Evolutionary conservation across 306 rosid species (phyloP).

Genomic region (Rosa multiflora): DNA sequence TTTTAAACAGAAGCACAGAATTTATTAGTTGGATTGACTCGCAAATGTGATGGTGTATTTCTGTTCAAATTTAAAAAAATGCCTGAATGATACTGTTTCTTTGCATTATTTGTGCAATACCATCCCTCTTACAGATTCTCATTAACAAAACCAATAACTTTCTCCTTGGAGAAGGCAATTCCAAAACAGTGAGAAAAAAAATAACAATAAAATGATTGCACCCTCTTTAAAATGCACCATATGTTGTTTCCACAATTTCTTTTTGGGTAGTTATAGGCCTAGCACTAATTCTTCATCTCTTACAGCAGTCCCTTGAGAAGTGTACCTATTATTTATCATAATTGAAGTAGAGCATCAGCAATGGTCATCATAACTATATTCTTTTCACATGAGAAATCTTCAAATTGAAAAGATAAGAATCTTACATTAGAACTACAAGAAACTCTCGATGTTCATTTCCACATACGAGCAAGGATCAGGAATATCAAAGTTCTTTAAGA

Average conservation of each 20-base stretch:
- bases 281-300: conserved; percentile 1
- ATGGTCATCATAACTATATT: background rate
- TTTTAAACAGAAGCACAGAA: background rate
- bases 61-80: background rate
- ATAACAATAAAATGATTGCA: background rate
- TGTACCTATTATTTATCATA: background rate
- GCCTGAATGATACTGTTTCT: too few species aligned
- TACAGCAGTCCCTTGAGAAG: background rate
- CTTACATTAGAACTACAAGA: conserved; percentile 57
- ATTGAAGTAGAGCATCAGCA: background rate
- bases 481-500: conserved; percentile 77
- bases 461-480: conserved; percentile 92
- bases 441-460: conserved; percentile 65
- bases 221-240: background rate
- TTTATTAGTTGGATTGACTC: background rate
- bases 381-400: background rate
- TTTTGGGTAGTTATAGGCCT: background rate
- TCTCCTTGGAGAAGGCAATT: background rate
- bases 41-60: background rate
- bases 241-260: background rate
- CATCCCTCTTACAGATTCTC: too few species aligned
- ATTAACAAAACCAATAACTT: background rate
- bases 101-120: too few species aligned
- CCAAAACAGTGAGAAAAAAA: background rate
- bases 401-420: background rate